Evolutionary conservation across 495 filamentous ascomycete species (phyloP), one percentile per base, ranked within the genome.

Genomic region (Neurospora terricola): DNA sequence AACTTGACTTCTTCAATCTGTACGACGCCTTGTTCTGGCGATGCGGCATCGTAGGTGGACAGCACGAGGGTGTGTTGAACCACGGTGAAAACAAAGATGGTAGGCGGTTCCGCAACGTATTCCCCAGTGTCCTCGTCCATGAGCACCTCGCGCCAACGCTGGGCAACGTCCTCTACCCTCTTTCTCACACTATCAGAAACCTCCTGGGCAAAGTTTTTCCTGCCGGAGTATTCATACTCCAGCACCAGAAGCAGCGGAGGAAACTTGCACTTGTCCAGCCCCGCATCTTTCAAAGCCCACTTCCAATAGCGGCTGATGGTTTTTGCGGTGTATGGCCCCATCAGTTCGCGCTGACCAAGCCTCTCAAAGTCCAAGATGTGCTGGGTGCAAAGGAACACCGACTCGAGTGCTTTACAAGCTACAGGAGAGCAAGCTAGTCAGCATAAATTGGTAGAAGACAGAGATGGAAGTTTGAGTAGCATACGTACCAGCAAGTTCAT

Each of bases 361-460:
- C 78, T 71, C 42, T 78, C 79, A 71, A 77, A 78, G 74, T 81
- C 80, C 8, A 70, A 74, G 12, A 79, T 76, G 16, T 39, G 74
- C 23, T 79, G 77, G 36, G 78, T 77, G n/a, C 80, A 73, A 37
- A 76, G 73, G 69, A 81, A 80, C 12, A 81, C 69, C 4, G 48
- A 59, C 69, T 81, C 80, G 9, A 81, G 75, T 1, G 80, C 80
- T 39, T 80, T 79, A 27, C 71, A 68, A 10, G 77, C 80, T 81
- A 40, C 5, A 23, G 18, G 9, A 34, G 38, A 16, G 6, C 18
- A n/a, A 14, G 34, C 27, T 34, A 36, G 72, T 76, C 38, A 77
- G 75, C 8, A 36, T 72, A 66, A 6, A 27, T 21, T 10, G 5
- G 9, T 23, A 10, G 21, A 21, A 14, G 59, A 40, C 12, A 18